Base-by-base conservation (phyloP, 768 basidiomycete genomes). In the Cytidiella melzeri region DNA sequence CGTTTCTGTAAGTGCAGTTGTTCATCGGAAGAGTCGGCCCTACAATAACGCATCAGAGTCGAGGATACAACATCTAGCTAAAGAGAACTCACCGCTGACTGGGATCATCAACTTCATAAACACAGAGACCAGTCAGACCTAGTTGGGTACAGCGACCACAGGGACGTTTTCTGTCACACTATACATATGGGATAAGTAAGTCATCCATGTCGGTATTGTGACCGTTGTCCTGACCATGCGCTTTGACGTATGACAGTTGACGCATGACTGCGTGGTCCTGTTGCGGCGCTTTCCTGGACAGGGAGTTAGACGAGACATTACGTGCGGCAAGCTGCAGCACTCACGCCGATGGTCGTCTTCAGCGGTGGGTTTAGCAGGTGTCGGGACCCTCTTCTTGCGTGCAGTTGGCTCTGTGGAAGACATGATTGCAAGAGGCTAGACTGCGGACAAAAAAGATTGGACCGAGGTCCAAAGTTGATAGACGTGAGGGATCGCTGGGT, bases 31-130 rank as follows among this genome's bases (percentile, higher is more conserved):
- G 65, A 58, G 43, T 69, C 61, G 24, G 39, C 41, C 36, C 63
- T 63, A 46, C 28, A 40, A 40, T n/a, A n/a, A n/a, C n/a, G n/a
- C n/a, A n/a, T n/a, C n/a, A n/a, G n/a, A n/a, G n/a, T n/a, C n/a
- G n/a, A n/a, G 46, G 21, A 12, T 28, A 10, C 10, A 9, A 6
- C 23, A 20, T 7, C 24, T 5, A 11, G 19, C 6, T 23, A 39
- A 45, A 37, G n/a, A 41, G 11, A 28, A 61, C 74, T 73, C 67
- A 69, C 59, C 78, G 73, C 63, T 80, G 77, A 52, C 64, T 78
- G 21, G 83, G 83, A 57, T 87, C 85, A 57, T 90, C 87, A 5
- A 90, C 79, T 62, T 92, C 87, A 57, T 92, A 92, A 9, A 90
- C 83, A 60, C 88, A 92, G 3, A 88, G 71, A 1, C 87, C 87